Conservation (phyloP, 768 basidiomycete genomes). For the Tylopilus felleus region DNA sequence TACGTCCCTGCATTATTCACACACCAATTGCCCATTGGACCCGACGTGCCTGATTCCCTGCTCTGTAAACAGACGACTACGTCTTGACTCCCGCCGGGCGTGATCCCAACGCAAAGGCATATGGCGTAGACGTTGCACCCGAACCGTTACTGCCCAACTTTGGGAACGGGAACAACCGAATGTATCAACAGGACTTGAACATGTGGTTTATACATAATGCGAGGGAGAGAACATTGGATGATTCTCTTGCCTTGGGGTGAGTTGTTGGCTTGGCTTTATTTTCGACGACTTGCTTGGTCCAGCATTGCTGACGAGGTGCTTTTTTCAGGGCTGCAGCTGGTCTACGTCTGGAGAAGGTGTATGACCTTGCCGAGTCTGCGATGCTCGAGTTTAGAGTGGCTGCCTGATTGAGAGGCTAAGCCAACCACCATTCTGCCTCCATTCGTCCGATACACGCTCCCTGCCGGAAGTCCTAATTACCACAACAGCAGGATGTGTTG, state of each 20-base stretch:
- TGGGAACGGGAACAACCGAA: slow-evolving; percentile 38
- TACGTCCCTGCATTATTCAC: slow-evolving; percentile 12
- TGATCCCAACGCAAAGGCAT: slow-evolving; percentile 1
- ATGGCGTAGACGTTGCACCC: slow-evolving; percentile 33
- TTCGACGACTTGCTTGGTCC: not conserved
- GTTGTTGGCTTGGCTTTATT: not conserved
- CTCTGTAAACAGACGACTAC: slow-evolving; percentile 18
- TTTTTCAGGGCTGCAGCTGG: slow-evolving; percentile 16
- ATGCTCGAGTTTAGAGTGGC: slow-evolving; percentile 25
- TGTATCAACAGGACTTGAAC: slow-evolving; percentile 44
- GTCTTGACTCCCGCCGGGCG: slow-evolving; percentile 14
- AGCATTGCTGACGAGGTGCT: not conserved
- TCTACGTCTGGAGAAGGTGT: slow-evolving; percentile 22
- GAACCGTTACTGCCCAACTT: slow-evolving; percentile 48
- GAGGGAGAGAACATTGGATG: slow-evolving; percentile 41
- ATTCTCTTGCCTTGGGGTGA: slow-evolving; percentile 37
- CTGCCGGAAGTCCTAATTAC: no score
- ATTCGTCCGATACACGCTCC: not conserved
- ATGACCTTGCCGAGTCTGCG: slow-evolving; percentile 27
- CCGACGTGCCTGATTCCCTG: no score
- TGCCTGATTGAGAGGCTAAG: slow-evolving; percentile 2
- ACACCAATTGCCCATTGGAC: no score
- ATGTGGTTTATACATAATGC: slow-evolving; percentile 44
- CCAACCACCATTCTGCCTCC: not conserved
- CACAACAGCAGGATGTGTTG: no score